These are phyloP conservation scores for Oryza nivara DNA, from an alignment of 176 grass and related monocot species.

Conservation along the genomic window DNA sequence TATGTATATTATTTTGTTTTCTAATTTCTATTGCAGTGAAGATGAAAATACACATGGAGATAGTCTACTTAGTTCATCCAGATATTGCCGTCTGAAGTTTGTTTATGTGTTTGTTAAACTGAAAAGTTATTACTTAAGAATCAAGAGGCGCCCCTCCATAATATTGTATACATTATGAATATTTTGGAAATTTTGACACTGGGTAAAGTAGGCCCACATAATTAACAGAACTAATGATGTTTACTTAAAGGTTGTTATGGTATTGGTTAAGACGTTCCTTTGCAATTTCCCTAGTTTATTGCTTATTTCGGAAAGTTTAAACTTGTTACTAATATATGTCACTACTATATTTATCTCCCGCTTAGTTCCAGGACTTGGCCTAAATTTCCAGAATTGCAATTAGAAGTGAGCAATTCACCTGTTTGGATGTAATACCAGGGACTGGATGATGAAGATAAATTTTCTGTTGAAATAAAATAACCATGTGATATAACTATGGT, in stretches of 20 bases:
- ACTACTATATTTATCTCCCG: background rate
- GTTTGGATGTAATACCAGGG: background rate
- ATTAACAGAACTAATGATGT: background rate
- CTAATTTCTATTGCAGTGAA: conserved; percentile 2
- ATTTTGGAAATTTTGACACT: background rate
- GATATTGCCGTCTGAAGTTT: conserved; percentile 24
- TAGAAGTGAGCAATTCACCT: background rate
- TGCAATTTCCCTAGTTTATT: conserved; percentile 2
- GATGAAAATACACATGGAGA: conserved; percentile 1
- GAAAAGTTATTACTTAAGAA: background rate
- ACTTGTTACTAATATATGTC: background rate
- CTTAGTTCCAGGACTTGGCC: background rate
- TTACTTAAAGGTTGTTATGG: background rate
- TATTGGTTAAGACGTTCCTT: background rate
- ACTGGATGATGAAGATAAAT: background rate
- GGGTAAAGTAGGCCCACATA: background rate
- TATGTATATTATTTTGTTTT: conserved; percentile 33
- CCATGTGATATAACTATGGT: background rate
- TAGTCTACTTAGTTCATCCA: conserved; percentile 3
- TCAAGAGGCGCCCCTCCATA: background rate
- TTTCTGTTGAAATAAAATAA: background rate
- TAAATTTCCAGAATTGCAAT: background rate
- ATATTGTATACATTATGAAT: background rate
- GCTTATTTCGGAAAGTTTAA: background rate
- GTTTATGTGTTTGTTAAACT: conserved; percentile 12